Evolutionary conservation across 1,284 basidiomycete genomes (phyloP).

Genomic region (Trametes versicolor): DNA sequence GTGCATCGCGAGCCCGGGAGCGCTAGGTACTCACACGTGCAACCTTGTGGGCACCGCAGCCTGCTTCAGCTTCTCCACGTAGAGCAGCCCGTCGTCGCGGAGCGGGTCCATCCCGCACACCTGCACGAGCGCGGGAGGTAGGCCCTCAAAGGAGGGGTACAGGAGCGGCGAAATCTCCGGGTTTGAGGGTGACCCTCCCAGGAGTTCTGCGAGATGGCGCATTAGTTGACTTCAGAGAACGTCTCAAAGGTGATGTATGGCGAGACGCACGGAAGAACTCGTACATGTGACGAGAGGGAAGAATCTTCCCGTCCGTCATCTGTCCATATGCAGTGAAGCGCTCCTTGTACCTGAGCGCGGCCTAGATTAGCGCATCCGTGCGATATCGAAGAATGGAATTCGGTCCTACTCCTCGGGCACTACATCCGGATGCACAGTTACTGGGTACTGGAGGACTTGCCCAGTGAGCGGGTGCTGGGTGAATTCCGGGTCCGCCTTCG

Average conservation of each 20-base stretch:
- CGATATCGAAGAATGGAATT: background rate
- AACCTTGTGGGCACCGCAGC: slow-evolving; percentile 31
- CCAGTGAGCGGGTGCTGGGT: slow-evolving; percentile 19
- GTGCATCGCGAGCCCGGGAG: too few relatives aligned
- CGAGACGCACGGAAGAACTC: slow-evolving; percentile 14
- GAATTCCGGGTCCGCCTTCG: slow-evolving; percentile 31
- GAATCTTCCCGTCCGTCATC: background rate
- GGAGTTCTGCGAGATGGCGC: background rate
- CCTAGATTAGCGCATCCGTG: background rate
- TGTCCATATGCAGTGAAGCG: background rate
- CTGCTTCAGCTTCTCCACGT: slow-evolving; percentile 30
- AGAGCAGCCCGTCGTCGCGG: slow-evolving; percentile 36
- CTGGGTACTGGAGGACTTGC: slow-evolving; percentile 20
- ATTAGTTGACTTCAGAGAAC: background rate
- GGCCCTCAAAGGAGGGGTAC: slow-evolving; percentile 20
- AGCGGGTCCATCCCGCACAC: slow-evolving; percentile 32
- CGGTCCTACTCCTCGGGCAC: background rate
- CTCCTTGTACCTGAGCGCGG: background rate
- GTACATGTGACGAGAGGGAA: background rate
- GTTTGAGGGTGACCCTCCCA: slow-evolving; percentile 14
- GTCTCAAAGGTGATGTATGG: too few relatives aligned
- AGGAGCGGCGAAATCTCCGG: slow-evolving; percentile 30
- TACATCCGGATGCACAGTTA: slow-evolving; percentile 28
- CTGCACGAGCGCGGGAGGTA: slow-evolving; percentile 36
- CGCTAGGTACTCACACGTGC: slow-evolving; percentile 27